Percentiles rank a stretch among this genome's conserved stretches.
Conservation (phyloP, 805 yeast species). For the Nakazawaea laoshanensis region DNA sequence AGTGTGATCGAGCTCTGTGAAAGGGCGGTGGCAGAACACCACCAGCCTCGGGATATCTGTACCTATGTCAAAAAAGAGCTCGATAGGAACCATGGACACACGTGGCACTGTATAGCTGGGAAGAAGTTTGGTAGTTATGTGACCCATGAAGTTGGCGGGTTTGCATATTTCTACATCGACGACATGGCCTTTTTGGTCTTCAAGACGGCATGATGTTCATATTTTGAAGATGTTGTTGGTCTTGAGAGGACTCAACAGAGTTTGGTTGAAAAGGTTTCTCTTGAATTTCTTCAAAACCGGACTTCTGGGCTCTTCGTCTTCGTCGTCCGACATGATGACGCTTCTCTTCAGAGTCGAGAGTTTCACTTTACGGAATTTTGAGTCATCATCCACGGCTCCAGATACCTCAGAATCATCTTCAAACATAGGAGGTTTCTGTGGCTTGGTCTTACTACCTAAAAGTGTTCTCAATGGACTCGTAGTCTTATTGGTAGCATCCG, state of each 20-base stretch:
- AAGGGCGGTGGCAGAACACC: slow-evolving; percentile 33
- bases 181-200: slow-evolving; percentile 60
- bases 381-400: not conserved
- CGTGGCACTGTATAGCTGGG: slow-evolving; percentile 82
- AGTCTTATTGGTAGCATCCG: slow-evolving; percentile 6
- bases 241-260: slow-evolving; percentile 17
- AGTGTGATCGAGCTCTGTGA: slow-evolving; percentile 37
- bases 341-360: not conserved
- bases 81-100: slow-evolving; percentile 55
- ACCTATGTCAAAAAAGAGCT: slow-evolving; percentile 52
- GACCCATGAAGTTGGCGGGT: slow-evolving; percentile 66
- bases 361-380: slow-evolving; percentile 4
- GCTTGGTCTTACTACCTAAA: slow-evolving; percentile 1
- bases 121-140: slow-evolving; percentile 74
- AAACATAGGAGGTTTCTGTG: slow-evolving; percentile 3
- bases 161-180: slow-evolving; percentile 64
- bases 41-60: slow-evolving; percentile 56
- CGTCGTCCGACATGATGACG: slow-evolving; percentile 10
- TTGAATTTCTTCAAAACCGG: slow-evolving; percentile 16
- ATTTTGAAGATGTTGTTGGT: slow-evolving; percentile 14
- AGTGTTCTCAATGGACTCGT: slow-evolving; percentile 4
- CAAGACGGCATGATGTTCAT: slow-evolving; percentile 43
- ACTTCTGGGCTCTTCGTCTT: slow-evolving; percentile 1
- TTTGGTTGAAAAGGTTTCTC: too few relatives aligned
- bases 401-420: slow-evolving; percentile 2